Conservation (phyloP, 192 early-diverging fungal genomes). For the Mortierella antarctica region DNA sequence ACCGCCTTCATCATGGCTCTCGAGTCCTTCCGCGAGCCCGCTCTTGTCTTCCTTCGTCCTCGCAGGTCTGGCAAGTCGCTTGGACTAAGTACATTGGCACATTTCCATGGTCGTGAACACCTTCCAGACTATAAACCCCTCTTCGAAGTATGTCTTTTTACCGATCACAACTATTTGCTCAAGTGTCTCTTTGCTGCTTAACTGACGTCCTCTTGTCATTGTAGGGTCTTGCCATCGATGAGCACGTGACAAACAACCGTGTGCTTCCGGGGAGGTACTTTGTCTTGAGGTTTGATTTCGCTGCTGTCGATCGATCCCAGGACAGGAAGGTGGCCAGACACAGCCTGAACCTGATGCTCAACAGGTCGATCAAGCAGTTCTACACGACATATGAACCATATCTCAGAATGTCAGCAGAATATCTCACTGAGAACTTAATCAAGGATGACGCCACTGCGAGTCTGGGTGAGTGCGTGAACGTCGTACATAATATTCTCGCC, state of each 20-base stretch:
- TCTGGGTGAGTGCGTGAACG: slow-evolving; percentile 19
- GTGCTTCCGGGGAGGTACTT: slow-evolving; percentile 22
- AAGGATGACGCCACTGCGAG: slow-evolving; percentile 15
- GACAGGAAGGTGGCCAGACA: slow-evolving; percentile 10
- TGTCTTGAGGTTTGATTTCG: slow-evolving; percentile 36
- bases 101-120: slow-evolving; percentile 55
- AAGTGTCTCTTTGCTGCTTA: no score
- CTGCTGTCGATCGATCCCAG: slow-evolving; percentile 16
- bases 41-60: slow-evolving; percentile 46
- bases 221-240: slow-evolving; percentile 45
- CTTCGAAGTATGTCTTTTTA: slow-evolving; percentile 31
- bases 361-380: slow-evolving; percentile 37
- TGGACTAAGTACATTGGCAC: slow-evolving; percentile 37
- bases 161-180: slow-evolving; percentile 11
- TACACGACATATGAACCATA: slow-evolving; percentile 43
- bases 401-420: slow-evolving; percentile 21
- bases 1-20: slow-evolving; percentile 39
- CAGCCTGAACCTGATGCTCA: slow-evolving; percentile 37
- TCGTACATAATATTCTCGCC: slow-evolving; percentile 22
- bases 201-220: no score
- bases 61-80: slow-evolving; percentile 51
- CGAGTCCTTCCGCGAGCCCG: slow-evolving; percentile 23
- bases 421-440: slow-evolving; percentile 31
- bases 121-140: slow-evolving; percentile 34
- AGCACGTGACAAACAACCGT: slow-evolving; percentile 21